A percentile compares a stretch with the other conserved stretches of the same genome.
Evolutionary conservation across 495 filamentous ascomycete genomes (phyloP).

Genomic region (Alectoria sarmentosa): DNA sequence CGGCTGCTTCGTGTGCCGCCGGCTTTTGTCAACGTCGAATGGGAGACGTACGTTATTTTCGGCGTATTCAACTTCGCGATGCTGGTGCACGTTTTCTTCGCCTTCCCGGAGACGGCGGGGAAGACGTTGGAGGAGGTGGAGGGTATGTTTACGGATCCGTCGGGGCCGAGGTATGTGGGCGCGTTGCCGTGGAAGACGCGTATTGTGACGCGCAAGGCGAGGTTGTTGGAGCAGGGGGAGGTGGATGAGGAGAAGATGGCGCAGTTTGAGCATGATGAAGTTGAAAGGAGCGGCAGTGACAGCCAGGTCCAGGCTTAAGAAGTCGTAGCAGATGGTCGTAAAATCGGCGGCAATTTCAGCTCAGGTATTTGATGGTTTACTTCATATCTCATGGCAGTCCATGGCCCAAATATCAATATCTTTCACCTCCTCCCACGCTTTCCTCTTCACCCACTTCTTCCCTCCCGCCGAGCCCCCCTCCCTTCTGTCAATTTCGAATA

Average conservation of each 20-base stretch:
- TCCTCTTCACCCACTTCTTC: slow-evolving; percentile 16
- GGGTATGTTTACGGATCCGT: slow-evolving; percentile 46
- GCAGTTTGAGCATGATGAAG: slow-evolving; percentile 5
- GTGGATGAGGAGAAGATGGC: slow-evolving; percentile 30
- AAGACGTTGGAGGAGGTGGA: slow-evolving; percentile 43
- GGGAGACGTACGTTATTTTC: slow-evolving; percentile 48
- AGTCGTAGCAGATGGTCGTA: too few relatives aligned
- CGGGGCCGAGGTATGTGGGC: slow-evolving; percentile 55
- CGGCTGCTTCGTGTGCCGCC: slow-evolving; percentile 50
- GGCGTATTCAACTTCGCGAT: slow-evolving; percentile 45
- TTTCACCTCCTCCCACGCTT: slow-evolving; percentile 15
- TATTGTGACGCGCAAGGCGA: slow-evolving; percentile 34
- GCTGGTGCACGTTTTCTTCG: slow-evolving; percentile 55
- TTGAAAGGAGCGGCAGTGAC: slow-evolving; percentile 14
- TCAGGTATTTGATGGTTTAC: background rate
- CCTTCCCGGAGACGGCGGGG: slow-evolving; percentile 49
- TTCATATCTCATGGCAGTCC: slow-evolving; percentile 21
- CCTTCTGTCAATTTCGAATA: slow-evolving; percentile 21
- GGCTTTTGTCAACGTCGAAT: slow-evolving; percentile 45
- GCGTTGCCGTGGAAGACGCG: slow-evolving; percentile 63
- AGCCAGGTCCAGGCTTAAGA: slow-evolving; percentile 28
- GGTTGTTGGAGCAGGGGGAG: slow-evolving; percentile 29
- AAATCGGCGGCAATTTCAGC: too few relatives aligned
- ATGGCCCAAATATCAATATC: slow-evolving; percentile 24
- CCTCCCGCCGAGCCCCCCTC: slow-evolving; percentile 6